Evolutionary conservation across 345 rosid species (phyloP).

Genomic region (Eucalyptus melliodora): DNA sequence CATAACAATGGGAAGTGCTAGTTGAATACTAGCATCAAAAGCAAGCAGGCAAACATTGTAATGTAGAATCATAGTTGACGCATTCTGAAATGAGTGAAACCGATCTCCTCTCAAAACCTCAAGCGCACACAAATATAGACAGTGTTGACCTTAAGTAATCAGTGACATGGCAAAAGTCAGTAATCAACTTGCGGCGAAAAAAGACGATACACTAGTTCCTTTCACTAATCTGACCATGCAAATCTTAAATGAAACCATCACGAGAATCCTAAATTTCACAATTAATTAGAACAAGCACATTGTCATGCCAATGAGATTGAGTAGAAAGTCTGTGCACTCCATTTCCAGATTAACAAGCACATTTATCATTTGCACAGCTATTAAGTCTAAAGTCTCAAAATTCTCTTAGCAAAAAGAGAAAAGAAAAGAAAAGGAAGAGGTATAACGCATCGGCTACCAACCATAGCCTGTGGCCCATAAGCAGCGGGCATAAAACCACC

Average conservation of each 20-base stretch:
- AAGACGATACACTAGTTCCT: neutral
- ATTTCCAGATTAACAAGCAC: neutral
- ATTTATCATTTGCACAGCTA: neutral
- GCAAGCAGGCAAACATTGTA: neutral
- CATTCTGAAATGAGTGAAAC: neutral
- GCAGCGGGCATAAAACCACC: slow-evolving; percentile 26
- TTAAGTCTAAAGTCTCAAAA: neutral
- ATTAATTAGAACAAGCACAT: neutral
- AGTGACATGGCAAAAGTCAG: neutral
- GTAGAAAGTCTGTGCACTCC: neutral
- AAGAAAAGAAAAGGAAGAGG: neutral
- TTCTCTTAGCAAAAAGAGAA: neutral
- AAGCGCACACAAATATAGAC: neutral
- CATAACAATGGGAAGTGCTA: neutral
- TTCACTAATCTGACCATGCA: neutral
- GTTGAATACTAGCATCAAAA: neutral
- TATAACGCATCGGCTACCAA: neutral
- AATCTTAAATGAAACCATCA: neutral
- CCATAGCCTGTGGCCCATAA: slow-evolving; percentile 36
- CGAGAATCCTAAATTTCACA: neutral
- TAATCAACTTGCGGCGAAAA: neutral
- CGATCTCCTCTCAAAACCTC: neutral
- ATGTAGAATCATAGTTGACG: neutral
- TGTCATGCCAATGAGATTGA: neutral
- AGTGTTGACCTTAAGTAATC: neutral